These are phyloP conservation scores for Kuraishia borneana DNA, from an alignment of 805 yeast genomes.

Conservation along the genomic window DNA sequence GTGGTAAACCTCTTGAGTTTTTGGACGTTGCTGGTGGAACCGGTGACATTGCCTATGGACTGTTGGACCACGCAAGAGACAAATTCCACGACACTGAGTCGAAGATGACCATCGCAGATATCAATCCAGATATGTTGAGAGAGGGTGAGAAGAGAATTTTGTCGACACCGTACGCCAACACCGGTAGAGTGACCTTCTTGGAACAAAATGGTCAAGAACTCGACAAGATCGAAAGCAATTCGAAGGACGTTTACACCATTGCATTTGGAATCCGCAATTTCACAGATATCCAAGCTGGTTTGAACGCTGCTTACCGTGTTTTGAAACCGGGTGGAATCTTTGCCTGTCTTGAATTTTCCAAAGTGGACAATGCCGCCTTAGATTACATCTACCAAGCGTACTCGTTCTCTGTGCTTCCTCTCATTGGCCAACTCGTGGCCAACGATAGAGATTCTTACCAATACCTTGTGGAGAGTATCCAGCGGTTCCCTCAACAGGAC, in stretches of 20 bases:
- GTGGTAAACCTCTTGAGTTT: slow-evolving; percentile 63
- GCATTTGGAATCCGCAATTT: slow-evolving; percentile 97
- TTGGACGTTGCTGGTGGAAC: slow-evolving; percentile 98
- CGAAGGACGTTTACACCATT: slow-evolving; percentile 92
- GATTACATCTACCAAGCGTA: slow-evolving; percentile 77
- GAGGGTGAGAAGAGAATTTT: slow-evolving; percentile 80
- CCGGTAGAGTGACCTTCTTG: slow-evolving; percentile 63
- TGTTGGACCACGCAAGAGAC: slow-evolving; percentile 79
- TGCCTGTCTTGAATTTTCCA: slow-evolving; percentile 91
- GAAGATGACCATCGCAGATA: slow-evolving; percentile 87
- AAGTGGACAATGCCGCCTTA: slow-evolving; percentile 70
- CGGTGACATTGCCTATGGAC: slow-evolving; percentile 95
- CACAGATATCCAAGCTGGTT: slow-evolving; percentile 88
- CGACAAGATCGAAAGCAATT: slow-evolving; percentile 73
- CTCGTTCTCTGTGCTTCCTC: slow-evolving; percentile 78
- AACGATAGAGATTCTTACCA: slow-evolving; percentile 95
- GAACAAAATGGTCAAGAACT: slow-evolving; percentile 91
- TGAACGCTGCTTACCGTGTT: slow-evolving; percentile 91
- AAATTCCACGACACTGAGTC: slow-evolving; percentile 65
- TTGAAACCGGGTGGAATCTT: slow-evolving; percentile 96
- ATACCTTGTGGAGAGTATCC: slow-evolving; percentile 89
- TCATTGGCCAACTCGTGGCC: slow-evolving; percentile 93
- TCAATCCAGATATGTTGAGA: slow-evolving; percentile 88
- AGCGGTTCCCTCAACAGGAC: slow-evolving; percentile 86
- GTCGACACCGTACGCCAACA: slow-evolving; percentile 46